Conservation (phyloP, 192 early-diverging fungal species). For the Entomortierella chlamydospora region DNA sequence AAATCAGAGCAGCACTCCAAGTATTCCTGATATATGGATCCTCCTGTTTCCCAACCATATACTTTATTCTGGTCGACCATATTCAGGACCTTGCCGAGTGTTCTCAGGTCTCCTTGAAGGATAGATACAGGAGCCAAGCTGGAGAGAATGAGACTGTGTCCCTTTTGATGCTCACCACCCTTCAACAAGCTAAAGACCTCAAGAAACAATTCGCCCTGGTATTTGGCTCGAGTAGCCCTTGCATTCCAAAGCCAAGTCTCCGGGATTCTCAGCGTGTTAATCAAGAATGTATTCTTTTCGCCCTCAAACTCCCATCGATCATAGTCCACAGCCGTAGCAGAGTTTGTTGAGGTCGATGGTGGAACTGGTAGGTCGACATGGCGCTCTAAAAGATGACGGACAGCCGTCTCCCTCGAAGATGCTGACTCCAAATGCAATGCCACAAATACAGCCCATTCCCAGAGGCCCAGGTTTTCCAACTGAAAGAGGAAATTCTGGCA, state of each 20-base stretch:
- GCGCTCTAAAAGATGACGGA: constrained; percentile 51
- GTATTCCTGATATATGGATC: constrained; percentile 44
- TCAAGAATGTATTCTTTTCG: constrained; percentile 64
- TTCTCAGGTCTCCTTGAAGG: constrained; percentile 59
- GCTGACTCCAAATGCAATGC: constrained; percentile 70
- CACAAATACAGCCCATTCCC: constrained; percentile 89
- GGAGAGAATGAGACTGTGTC: constrained; percentile 63
- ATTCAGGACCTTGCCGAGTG: constrained; percentile 50
- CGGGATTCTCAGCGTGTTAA: constrained; percentile 69
- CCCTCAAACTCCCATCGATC: constrained; percentile 7
- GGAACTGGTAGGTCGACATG: constrained; percentile 17
- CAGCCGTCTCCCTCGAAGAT: constrained; percentile 55
- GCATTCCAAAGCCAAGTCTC: constrained; percentile 62
- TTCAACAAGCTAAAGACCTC: constrained; percentile 59
- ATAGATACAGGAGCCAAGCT: constrained; percentile 67
- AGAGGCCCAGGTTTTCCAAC: constrained; percentile 80
- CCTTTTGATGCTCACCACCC: constrained; percentile 57
- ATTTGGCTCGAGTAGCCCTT: constrained; percentile 62
- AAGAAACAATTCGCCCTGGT: constrained; percentile 54
- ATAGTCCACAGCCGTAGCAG: neutral
- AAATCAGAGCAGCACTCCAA: constrained; percentile 46
- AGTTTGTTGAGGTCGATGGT: neutral
- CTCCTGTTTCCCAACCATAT: constrained; percentile 33
- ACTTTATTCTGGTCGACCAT: constrained; percentile 52
- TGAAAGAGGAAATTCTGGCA: constrained; percentile 73